phyloP scores from a whole-genome alignment of 225 moss, liverwort and hornwort genomes.

The Marchantia paleacea region DNA sequence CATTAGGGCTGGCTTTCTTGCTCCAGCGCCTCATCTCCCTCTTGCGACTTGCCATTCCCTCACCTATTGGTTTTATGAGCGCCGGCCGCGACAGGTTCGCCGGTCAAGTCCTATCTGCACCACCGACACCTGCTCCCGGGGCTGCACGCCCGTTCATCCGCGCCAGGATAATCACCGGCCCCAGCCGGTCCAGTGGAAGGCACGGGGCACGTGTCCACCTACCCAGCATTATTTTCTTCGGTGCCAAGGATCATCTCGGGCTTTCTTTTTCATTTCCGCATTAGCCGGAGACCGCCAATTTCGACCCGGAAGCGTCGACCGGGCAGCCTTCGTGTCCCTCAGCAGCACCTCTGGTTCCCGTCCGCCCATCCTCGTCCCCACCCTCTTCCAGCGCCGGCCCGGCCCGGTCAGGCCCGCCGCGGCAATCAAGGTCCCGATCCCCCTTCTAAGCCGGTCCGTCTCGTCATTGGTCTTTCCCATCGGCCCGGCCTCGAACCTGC shows the following conservation, averaged over 20 bases:
- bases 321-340: not conserved
- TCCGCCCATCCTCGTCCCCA: not conserved
- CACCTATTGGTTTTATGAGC: slow-evolving; percentile 10
- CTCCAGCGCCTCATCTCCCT: slow-evolving; percentile 4
- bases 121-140: not conserved
- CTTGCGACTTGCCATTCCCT: not conserved
- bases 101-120: not conserved
- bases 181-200: too few relatives aligned
- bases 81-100: slow-evolving; percentile 14
- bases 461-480: not conserved
- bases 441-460: not conserved
- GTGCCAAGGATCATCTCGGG: not conserved
- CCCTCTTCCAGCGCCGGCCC: not conserved
- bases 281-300: not conserved
- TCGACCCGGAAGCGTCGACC: not conserved
- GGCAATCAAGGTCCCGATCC: not conserved
- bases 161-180: not conserved
- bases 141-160: not conserved
- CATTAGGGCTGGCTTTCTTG: slow-evolving; percentile 1
- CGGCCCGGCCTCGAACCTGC: not conserved
- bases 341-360: not conserved
- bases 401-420: not conserved
- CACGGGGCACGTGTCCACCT: slow-evolving; percentile 5
- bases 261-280: not conserved
- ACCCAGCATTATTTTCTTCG: slow-evolving; percentile 8